Evolutionary conservation across 2,329 filamentous ascomycete species (phyloP).

Genomic region (Fusarium cyanostomum): DNA sequence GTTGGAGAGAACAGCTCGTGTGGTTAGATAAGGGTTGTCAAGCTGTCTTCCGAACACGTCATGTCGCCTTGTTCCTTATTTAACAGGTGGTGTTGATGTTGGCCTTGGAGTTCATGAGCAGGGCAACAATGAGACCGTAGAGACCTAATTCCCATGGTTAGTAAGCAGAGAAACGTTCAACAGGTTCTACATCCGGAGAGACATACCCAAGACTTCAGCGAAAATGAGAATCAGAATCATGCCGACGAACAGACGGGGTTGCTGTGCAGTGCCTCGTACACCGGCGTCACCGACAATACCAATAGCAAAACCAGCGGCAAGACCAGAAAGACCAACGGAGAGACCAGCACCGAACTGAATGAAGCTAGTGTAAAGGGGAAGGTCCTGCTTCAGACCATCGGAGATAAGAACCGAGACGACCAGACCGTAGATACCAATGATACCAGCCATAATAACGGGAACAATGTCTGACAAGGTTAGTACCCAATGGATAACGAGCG

Average conservation of each 20-base stretch:
- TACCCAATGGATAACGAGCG: not conserved
- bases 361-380: constrained; percentile 83
- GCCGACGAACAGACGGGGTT: constrained; percentile 89
- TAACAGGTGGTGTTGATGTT: constrained; percentile 67
- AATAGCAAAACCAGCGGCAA: constrained; percentile 87
- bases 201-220: constrained; percentile 94
- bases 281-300: constrained; percentile 89
- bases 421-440: constrained; percentile 98
- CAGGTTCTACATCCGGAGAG: constrained; percentile 1
- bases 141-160: constrained; percentile 71
- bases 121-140: constrained; percentile 97
- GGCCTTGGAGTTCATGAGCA: constrained; percentile 99
- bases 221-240: constrained; percentile 99
- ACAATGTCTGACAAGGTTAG: constrained; percentile 80
- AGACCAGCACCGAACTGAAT: constrained; percentile 88
- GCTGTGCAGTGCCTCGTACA: constrained; percentile 86
- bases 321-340: constrained; percentile 81
- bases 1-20: constrained; percentile 37
- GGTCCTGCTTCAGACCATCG: constrained; percentile 76
- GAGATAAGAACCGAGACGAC: constrained; percentile 90
- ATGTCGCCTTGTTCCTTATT: constrained; percentile 10
- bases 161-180: constrained; percentile 1
- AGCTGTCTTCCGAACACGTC: constrained; percentile 40
- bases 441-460: constrained; percentile 99
- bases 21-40: constrained; percentile 50